phyloP scores from a whole-genome alignment of 768 basidiomycete species.

The Panellus pusillus region DNA sequence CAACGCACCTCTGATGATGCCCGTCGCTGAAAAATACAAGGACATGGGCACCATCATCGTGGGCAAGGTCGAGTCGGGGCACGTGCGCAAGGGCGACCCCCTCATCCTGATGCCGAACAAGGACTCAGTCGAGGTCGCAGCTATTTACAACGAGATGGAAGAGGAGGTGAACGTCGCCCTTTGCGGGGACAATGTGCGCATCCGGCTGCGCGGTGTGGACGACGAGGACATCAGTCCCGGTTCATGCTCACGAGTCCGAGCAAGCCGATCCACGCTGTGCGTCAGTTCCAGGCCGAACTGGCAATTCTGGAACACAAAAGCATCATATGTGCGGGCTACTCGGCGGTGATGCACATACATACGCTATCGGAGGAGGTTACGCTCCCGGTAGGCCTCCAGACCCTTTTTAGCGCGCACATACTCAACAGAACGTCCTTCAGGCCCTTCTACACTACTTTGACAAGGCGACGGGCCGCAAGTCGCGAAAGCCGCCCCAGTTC shows the following conservation, averaged over 20 bases:
- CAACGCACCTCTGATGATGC: conserved; percentile 92
- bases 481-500: conserved; percentile 95
- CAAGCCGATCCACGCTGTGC: conserved; percentile 85
- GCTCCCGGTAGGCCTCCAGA: conserved; percentile 59
- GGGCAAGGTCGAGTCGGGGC: conserved; percentile 95
- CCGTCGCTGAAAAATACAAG: conserved; percentile 96
- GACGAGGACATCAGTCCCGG: conserved; percentile 93
- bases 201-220: conserved; percentile 87
- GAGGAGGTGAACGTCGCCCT: conserved; percentile 79
- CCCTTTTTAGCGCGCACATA: background rate
- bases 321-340: conserved; percentile 96
- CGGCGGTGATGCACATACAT: conserved; percentile 94
- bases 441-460: conserved; percentile 95
- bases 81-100: conserved; percentile 81
- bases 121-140: conserved; percentile 75
- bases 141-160: conserved; percentile 90
- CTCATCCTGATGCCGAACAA: conserved; percentile 94
- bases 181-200: conserved; percentile 93
- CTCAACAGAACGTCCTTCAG: conserved; percentile 37
- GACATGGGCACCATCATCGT: conserved; percentile 98
- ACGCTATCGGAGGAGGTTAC: conserved; percentile 93
- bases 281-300: conserved; percentile 94
- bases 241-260: conserved; percentile 84
- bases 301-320: conserved; percentile 97
- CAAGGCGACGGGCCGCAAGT: conserved; percentile 93